Conservation (phyloP, 345 rosid species). For the Citrus australasica region DNA sequence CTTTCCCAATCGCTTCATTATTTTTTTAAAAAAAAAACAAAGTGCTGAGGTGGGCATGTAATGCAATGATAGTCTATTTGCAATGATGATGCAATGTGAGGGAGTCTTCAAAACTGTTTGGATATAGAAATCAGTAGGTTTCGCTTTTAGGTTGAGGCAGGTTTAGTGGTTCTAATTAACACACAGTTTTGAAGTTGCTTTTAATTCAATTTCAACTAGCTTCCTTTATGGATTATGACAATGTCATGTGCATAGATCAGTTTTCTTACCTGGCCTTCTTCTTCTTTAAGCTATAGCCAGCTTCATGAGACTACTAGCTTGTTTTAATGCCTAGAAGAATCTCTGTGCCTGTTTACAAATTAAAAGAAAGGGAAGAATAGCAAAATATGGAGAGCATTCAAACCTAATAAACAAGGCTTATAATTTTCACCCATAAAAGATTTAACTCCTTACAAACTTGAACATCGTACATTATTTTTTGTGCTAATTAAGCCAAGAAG, state of each 20-base stretch:
- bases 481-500: slow-evolving; percentile 22
- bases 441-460: slow-evolving; percentile 24
- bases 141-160: slow-evolving; percentile 20
- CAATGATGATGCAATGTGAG: not conserved
- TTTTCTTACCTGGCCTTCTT: slow-evolving; percentile 27
- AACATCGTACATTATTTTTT: slow-evolving; percentile 25
- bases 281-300: slow-evolving; percentile 1
- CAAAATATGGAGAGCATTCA: slow-evolving; percentile 6
- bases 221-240: not conserved
- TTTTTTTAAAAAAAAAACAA: not conserved
- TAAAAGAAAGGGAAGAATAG: not conserved
- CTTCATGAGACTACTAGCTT: not conserved
- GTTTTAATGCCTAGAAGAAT: not conserved
- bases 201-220: not conserved
- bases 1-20: slow-evolving; percentile 26
- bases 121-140: not conserved
- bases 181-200: not conserved
- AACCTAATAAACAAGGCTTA: not conserved
- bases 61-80: not conserved
- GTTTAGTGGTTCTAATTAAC: slow-evolving; percentile 13
- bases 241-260: slow-evolving; percentile 20
- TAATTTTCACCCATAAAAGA: slow-evolving; percentile 11
- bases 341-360: not conserved
- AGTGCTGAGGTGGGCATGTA: not conserved
- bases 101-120: not conserved